phyloP scores from a whole-genome alignment of 331 rosid genomes.

The Malus hybrid region DNA sequence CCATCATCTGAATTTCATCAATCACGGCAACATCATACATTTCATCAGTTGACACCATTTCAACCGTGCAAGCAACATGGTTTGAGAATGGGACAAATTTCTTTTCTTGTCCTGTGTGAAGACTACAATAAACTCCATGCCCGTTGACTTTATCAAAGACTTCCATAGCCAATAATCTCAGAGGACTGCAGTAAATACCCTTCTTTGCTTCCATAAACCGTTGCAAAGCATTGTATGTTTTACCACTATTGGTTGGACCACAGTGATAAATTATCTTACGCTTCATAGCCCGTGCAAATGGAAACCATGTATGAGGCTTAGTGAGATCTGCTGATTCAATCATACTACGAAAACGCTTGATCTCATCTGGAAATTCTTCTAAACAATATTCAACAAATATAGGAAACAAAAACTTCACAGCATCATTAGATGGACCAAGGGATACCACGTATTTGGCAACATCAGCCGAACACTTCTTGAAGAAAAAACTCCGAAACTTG shows the following conservation, averaged over 20 bases:
- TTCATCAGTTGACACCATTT: conserved; percentile 78
- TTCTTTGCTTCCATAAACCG: conserved; percentile 76
- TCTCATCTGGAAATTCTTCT: conserved; percentile 66
- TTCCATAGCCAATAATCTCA: conserved; percentile 88
- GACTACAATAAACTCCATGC: conserved; percentile 72
- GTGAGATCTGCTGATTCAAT: conserved; percentile 73
- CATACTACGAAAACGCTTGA: conserved; percentile 55
- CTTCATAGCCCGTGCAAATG: conserved; percentile 87
- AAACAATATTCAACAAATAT: conserved; percentile 83
- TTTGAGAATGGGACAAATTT: conserved; percentile 68
- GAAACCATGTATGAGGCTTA: conserved; percentile 86
- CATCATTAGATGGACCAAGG: conserved; percentile 60
- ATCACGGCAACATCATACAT: conserved; percentile 80
- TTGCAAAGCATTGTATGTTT: conserved; percentile 86
- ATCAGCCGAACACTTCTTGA: conserved; percentile 43
- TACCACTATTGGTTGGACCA: conserved; percentile 94
- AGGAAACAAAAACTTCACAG: conserved; percentile 74
- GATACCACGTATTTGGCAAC: conserved; percentile 44
- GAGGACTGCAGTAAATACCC: conserved; percentile 85
- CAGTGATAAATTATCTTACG: conserved; percentile 83
- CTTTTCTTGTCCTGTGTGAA: conserved; percentile 81
- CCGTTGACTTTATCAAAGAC: conserved; percentile 93
- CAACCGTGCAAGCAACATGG: conserved; percentile 82
- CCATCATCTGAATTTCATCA: conserved; percentile 91
- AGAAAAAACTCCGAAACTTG: conserved; percentile 50